Percentiles rank a stretch among this genome's conserved stretches.
Conservation (phyloP, 2,329 filamentous ascomycete species). For the Lasiodiplodia citricola region DNA sequence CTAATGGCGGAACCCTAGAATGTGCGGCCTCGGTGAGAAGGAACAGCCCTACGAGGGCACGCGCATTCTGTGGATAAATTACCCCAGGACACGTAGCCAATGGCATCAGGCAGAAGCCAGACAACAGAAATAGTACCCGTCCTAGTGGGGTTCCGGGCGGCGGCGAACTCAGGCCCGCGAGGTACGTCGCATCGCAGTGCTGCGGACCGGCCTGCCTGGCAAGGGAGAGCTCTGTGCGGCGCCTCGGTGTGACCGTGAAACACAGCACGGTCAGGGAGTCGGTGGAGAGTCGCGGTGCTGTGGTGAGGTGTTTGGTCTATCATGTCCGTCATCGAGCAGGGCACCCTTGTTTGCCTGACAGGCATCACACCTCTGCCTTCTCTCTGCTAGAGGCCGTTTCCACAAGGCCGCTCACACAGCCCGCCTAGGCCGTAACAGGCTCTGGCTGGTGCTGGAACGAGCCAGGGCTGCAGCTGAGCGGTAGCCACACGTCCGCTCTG, state of each 20-base stretch:
- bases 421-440: not conserved
- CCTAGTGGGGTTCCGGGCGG: conserved; percentile 11
- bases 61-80: not conserved
- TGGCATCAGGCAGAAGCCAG: not conserved
- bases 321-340: conserved; percentile 3
- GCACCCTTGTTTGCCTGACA: conserved; percentile 8
- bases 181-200: not conserved
- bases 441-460: conserved; percentile 16
- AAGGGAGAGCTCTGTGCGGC: not conserved
- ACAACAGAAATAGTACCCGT: not conserved
- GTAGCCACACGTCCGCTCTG: not conserved
- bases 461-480: conserved; percentile 13
- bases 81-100: conserved; percentile 8
- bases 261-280: not conserved
- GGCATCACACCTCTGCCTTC: conserved; percentile 11
- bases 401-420: not conserved
- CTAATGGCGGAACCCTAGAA: not conserved
- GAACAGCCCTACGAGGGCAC: conserved; percentile 11
- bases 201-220: not conserved
- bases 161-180: not conserved
- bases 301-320: not conserved
- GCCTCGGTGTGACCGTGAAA: not conserved
- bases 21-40: not conserved
- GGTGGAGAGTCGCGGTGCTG: not conserved
- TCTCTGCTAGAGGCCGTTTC: not conserved